Conservation (phyloP, 306 rosid species). For the Acacia melanoxylon region DNA sequence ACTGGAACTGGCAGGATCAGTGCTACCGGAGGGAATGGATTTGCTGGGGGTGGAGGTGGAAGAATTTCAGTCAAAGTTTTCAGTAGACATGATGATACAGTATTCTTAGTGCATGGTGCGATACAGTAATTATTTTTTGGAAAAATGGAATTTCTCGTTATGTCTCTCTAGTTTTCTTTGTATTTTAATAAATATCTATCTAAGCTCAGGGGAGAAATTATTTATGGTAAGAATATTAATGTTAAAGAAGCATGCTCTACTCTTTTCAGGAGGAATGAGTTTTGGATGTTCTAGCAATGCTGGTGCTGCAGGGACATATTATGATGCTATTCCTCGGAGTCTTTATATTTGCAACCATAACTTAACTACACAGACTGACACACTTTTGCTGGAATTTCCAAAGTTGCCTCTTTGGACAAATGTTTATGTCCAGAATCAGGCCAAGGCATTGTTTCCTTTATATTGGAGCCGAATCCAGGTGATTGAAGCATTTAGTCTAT, state of each 20-base stretch:
- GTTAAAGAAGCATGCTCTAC: constrained; percentile 26
- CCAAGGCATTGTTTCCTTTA: constrained; percentile 92
- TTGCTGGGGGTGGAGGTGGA: constrained; percentile 99
- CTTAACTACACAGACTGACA: constrained; percentile 83
- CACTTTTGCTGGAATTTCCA: constrained; percentile 88
- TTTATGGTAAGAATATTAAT: constrained; percentile 13
- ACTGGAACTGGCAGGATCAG: constrained; percentile 85
- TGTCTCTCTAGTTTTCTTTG: not conserved
- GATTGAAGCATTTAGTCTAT: constrained; percentile 35
- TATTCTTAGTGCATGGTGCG: constrained; percentile 79
- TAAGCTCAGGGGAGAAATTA: constrained; percentile 16
- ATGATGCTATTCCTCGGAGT: constrained; percentile 92
- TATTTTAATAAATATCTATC: constrained; percentile 10
- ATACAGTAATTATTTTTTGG: constrained; percentile 21
- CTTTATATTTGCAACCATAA: constrained; percentile 79
- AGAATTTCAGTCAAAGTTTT: constrained; percentile 78
- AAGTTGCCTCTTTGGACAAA: constrained; percentile 95
- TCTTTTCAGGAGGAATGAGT: constrained; percentile 78
- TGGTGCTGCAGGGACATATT: constrained; percentile 96
- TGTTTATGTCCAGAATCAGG: constrained; percentile 80
- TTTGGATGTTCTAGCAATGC: constrained; percentile 85
- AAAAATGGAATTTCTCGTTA: constrained; percentile 13
- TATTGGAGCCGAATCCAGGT: constrained; percentile 99
- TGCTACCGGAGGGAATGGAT: constrained; percentile 87
- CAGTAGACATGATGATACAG: constrained; percentile 74